Evolutionary conservation across 495 filamentous ascomycete species (phyloP).

Genomic region (Aspergillus mulundensis): DNA sequence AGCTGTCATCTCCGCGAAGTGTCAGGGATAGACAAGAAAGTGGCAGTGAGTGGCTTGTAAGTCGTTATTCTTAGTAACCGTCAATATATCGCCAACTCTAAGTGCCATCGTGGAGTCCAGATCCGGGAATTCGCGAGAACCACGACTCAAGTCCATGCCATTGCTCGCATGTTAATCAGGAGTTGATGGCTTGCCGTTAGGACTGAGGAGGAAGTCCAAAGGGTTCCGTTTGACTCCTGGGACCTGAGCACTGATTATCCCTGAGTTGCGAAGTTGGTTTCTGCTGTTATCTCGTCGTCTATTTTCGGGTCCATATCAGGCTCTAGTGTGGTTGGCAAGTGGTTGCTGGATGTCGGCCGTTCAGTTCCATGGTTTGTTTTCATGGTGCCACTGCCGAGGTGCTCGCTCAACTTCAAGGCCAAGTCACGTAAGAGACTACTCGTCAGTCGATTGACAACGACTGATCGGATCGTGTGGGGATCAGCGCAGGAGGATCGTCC

Average conservation of each 20-base stretch:
- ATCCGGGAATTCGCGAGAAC: not conserved
- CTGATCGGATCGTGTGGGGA: constrained; percentile 2
- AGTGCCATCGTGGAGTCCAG: not conserved
- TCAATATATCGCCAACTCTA: not conserved
- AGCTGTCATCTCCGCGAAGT: not conserved
- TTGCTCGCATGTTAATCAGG: not conserved
- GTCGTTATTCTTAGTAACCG: constrained; percentile 7
- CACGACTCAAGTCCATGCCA: not conserved
- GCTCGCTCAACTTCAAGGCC: not conserved
- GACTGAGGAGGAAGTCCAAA: not conserved
- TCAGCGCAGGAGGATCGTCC: constrained; percentile 19
- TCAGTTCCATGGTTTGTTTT: not conserved
- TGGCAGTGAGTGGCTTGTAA: not conserved
- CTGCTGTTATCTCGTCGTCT: not conserved
- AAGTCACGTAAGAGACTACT: not conserved
- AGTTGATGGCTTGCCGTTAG: not conserved
- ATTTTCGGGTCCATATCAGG: not conserved
- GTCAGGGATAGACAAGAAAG: not conserved
- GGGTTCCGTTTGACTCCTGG: not conserved
- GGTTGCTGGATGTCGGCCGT: not conserved
- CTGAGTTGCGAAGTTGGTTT: not conserved
- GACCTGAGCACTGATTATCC: not conserved
- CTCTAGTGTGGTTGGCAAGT: not conserved
- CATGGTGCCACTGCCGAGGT: not conserved
- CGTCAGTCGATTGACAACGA: not conserved